Percentiles rank a stretch among this genome's conserved stretches.
These are phyloP conservation scores for Colletotrichum sojae DNA, from an alignment of 2,329 filamentous ascomycete genomes.

Conservation along the genomic window DNA sequence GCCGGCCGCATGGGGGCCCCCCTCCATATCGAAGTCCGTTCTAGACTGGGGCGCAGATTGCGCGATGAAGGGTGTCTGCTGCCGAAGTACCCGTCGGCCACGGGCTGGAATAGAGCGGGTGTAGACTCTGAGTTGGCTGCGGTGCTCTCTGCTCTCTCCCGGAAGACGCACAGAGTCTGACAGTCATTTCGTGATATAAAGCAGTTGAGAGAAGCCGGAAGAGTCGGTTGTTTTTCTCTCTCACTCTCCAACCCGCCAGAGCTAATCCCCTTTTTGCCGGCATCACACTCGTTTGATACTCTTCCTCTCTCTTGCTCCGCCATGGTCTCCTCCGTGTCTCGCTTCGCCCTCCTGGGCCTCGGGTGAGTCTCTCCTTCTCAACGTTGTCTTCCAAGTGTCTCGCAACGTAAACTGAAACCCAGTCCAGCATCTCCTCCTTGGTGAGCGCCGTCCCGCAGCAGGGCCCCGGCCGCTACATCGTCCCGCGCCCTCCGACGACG, in stretches of 20 bases:
- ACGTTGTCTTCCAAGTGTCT: conserved; percentile 42
- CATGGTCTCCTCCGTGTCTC: conserved; percentile 45
- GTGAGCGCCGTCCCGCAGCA: conserved; percentile 44
- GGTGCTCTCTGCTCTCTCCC: not conserved
- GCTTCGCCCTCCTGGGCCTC: conserved; percentile 48
- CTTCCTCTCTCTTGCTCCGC: conserved; percentile 16
- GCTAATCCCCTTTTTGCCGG: conserved; percentile 12
- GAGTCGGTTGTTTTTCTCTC: conserved; percentile 16
- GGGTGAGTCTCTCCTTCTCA: conserved; percentile 43
- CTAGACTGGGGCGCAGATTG: conserved; percentile 17
- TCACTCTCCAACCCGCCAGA: not conserved
- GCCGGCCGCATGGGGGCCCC: conserved; percentile 24
- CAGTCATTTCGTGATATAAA: conserved; percentile 37
- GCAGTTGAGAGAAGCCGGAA: conserved; percentile 12
- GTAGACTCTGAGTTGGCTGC: conserved; percentile 1
- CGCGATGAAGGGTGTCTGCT: conserved; percentile 5
- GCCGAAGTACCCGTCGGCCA: conserved; percentile 14
- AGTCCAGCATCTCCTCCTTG: conserved; percentile 14
- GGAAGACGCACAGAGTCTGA: conserved; percentile 44
- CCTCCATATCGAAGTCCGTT: conserved; percentile 2
- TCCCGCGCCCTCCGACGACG: conserved; percentile 22
- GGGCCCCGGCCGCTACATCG: conserved; percentile 15
- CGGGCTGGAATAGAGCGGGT: not conserved
- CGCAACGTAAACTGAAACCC: no score
- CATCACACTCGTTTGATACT: conserved; percentile 45